Percentiles rank a stretch among this genome's conserved stretches.
These are phyloP conservation scores for Tetrahymena elliotti DNA, from an alignment of 73 alveolate species.

Conservation along the genomic window DNA sequence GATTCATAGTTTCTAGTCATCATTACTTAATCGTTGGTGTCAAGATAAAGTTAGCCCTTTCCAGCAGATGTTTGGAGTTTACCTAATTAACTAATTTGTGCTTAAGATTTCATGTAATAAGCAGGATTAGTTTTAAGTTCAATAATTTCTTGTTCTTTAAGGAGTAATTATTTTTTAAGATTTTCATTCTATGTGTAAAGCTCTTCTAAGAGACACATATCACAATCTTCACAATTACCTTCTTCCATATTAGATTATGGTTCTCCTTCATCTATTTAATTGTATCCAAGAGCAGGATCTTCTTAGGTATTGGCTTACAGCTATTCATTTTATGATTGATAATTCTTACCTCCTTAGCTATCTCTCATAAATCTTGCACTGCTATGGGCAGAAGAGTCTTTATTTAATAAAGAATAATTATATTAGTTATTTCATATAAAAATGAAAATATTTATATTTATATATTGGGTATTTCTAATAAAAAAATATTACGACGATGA, in stretches of 20 bases:
- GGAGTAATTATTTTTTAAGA: not conserved
- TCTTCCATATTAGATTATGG: not conserved
- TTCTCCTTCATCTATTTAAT: not conserved
- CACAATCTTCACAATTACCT: not conserved
- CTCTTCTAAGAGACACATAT: not conserved
- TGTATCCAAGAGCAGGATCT: not conserved
- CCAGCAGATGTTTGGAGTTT: not conserved
- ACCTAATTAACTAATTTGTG: not conserved
- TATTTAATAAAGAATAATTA: not conserved
- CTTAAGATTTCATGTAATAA: not conserved
- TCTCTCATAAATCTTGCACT: not conserved
- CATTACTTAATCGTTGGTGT: not conserved
- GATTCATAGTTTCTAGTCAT: not conserved
- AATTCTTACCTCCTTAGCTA: not conserved
- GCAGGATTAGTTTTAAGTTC: not conserved
- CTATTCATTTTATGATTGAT: not conserved
- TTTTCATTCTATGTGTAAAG: not conserved
- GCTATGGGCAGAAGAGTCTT: not conserved
- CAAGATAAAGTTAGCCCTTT: not conserved
- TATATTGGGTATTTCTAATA: too few relatives aligned
- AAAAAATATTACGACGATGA: not conserved
- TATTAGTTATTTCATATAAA: too few relatives aligned
- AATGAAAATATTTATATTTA: too few relatives aligned
- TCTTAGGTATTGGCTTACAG: not conserved
- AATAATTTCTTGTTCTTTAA: not conserved